Conservation (phyloP, 345 rosid species). For the Leavenworthia alabamica region DNA sequence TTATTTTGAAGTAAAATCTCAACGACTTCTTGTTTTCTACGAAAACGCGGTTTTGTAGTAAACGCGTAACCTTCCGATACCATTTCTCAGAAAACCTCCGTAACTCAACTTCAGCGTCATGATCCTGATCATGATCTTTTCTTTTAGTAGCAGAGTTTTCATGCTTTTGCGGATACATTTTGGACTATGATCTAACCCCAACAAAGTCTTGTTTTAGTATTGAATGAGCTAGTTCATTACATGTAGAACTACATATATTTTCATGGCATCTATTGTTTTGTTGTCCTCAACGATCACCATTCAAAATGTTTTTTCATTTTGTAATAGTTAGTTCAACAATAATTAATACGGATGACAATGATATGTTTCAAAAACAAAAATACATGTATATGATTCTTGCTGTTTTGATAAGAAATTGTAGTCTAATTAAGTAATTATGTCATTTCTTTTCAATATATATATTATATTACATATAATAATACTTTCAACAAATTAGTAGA, state of each 20-base stretch:
- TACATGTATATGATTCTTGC: too few relatives aligned
- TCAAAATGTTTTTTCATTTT: not conserved
- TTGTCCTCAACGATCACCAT: not conserved
- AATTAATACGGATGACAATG: not conserved
- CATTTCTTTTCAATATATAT: not conserved
- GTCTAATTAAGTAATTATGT: not conserved
- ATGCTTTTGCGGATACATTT: not conserved
- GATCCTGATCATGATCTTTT: too few relatives aligned
- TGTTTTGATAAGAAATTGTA: not conserved
- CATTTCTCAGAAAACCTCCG: not conserved
- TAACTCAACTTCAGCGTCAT: not conserved
- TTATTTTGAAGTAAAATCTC: not conserved
- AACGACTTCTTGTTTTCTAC: not conserved
- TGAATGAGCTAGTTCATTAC: too few relatives aligned
- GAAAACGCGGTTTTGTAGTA: slow-evolving; percentile 10
- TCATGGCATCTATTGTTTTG: not conserved
- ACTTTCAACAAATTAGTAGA: not conserved
- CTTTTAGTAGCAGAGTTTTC: not conserved
- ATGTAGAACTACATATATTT: not conserved
- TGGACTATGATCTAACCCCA: too few relatives aligned
- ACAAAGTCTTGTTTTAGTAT: too few relatives aligned
- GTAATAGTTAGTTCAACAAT: not conserved
- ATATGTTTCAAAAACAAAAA: too few relatives aligned
- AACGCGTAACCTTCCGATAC: not conserved
- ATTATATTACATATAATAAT: not conserved